Conservation (phyloP, 2,329 filamentous ascomycete species). For the Xylaria sp. region DNA sequence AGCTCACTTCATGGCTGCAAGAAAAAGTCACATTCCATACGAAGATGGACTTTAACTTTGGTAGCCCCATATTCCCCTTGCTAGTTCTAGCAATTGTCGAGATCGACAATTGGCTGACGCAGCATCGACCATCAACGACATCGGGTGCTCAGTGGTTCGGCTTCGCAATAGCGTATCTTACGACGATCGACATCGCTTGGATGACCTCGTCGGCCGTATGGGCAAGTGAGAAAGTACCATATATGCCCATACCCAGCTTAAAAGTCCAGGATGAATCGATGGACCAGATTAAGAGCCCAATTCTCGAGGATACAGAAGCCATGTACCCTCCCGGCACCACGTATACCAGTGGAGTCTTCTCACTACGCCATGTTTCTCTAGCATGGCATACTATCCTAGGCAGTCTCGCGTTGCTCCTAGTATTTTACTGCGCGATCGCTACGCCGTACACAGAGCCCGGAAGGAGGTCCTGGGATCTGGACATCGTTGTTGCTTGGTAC, state of each 20-base stretch:
- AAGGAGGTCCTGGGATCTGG: conserved; percentile 34
- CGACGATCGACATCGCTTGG: conserved; percentile 27
- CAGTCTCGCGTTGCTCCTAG: conserved; percentile 25
- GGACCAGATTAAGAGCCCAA: conserved; percentile 28
- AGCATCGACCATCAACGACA: conserved; percentile 35
- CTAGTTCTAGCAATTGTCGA: conserved; percentile 34
- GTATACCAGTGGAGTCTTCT: conserved; percentile 5
- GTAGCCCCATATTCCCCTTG: conserved; percentile 28
- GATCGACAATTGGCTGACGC: conserved; percentile 30
- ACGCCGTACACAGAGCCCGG: conserved; percentile 18
- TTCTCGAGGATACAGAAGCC: conserved; percentile 31
- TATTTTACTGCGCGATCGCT: conserved; percentile 27
- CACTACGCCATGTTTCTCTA: conserved; percentile 23
- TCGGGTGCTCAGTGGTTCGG: conserved; percentile 32
- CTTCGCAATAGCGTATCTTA: conserved; percentile 33
- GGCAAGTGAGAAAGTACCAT: conserved; percentile 14
- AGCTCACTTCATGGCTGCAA: conserved; percentile 26
- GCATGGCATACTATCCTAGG: conserved; percentile 31
- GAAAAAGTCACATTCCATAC: conserved; percentile 12
- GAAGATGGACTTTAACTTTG: conserved; percentile 22
- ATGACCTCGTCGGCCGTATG: conserved; percentile 6
- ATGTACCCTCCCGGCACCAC: conserved; percentile 13
- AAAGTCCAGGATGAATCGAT: conserved; percentile 18
- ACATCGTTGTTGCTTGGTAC: conserved; percentile 39
- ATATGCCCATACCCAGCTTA: conserved; percentile 24